These are phyloP conservation scores for Leucaena leucocephala DNA, from an alignment of 306 rosid genomes.

Conservation along the genomic window DNA sequence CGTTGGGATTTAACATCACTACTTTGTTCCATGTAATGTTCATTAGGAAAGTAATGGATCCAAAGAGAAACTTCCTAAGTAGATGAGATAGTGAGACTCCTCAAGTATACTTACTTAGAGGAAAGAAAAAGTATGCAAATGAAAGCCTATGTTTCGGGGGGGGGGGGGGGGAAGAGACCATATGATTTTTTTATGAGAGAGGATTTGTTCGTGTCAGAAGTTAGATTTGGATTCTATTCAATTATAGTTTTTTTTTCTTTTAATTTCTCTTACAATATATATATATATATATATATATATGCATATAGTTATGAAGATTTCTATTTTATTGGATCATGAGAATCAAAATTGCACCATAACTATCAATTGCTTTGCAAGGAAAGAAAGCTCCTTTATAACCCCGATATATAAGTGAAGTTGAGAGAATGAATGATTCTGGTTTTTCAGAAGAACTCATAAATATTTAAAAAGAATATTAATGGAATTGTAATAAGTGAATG, in stretches of 20 bases:
- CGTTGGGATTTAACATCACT: no score
- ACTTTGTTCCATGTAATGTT: no score
- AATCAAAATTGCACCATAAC: slow-evolving; percentile 18
- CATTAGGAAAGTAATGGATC: no score
- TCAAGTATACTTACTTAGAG: no score
- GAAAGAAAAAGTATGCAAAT: no score
- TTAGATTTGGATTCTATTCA: neutral
- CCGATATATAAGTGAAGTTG: neutral
- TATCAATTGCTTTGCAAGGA: slow-evolving; percentile 21
- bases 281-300: neutral
- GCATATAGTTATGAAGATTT: neutral
- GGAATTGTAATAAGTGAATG: slow-evolving; percentile 7
- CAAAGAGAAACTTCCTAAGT: no score
- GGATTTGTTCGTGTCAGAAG: neutral
- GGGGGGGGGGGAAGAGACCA: no score
- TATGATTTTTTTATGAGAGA: no score
- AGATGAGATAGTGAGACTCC: no score
- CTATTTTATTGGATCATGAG: slow-evolving; percentile 16
- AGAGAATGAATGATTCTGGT: slow-evolving; percentile 39
- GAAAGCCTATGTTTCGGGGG: no score
- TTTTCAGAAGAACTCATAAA: slow-evolving; percentile 1
- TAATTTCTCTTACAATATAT: neutral
- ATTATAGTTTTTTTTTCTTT: neutral
- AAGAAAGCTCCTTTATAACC: slow-evolving; percentile 25
- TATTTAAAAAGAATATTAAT: slow-evolving; percentile 19